Evolutionary conservation across 2,329 filamentous ascomycete species (phyloP).

Genomic region (Pyrenophora seminiperda): DNA sequence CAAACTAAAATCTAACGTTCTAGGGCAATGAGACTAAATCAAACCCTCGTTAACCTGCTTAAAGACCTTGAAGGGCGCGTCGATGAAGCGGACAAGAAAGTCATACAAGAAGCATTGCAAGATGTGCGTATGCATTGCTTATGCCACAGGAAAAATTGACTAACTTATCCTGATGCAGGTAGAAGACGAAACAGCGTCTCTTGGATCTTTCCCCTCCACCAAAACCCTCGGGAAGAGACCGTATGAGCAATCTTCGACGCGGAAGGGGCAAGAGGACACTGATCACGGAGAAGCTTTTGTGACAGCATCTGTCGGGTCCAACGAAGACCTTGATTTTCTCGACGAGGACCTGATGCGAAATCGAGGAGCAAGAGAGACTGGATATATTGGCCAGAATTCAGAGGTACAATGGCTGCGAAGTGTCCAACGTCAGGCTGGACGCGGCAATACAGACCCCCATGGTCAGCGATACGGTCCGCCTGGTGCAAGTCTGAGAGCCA

Average conservation of each 20-base stretch:
- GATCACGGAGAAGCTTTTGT: conserved; percentile 27
- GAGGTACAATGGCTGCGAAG: conserved; percentile 44
- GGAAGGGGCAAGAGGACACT: neutral
- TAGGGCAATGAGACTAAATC: conserved; percentile 31
- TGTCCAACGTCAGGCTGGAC: conserved; percentile 31
- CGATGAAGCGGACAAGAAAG: conserved; percentile 19
- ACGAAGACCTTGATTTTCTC: conserved; percentile 36
- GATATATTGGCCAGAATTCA: conserved; percentile 43
- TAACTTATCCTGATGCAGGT: conserved; percentile 13
- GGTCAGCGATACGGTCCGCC: conserved; percentile 28
- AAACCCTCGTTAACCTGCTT: conserved; percentile 23
- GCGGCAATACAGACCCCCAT: conserved; percentile 9
- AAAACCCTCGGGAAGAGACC: conserved; percentile 23
- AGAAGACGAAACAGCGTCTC: conserved; percentile 24
- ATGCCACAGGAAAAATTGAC: neutral
- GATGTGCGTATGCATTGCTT: conserved; percentile 13
- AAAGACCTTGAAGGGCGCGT: conserved; percentile 24
- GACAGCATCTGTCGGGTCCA: conserved; percentile 33
- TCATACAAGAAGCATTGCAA: conserved; percentile 25
- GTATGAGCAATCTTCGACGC: conserved; percentile 2
- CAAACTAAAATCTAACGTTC: neutral
- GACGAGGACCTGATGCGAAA: conserved; percentile 39
- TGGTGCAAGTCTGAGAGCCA: conserved; percentile 16
- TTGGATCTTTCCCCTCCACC: neutral
- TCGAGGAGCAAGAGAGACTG: conserved; percentile 37